A percentile compares a stretch with the other conserved stretches of the same genome.
phyloP scores from a whole-genome alignment of 352 stramenopile genomes.

The Globisporangium cystogenes region DNA sequence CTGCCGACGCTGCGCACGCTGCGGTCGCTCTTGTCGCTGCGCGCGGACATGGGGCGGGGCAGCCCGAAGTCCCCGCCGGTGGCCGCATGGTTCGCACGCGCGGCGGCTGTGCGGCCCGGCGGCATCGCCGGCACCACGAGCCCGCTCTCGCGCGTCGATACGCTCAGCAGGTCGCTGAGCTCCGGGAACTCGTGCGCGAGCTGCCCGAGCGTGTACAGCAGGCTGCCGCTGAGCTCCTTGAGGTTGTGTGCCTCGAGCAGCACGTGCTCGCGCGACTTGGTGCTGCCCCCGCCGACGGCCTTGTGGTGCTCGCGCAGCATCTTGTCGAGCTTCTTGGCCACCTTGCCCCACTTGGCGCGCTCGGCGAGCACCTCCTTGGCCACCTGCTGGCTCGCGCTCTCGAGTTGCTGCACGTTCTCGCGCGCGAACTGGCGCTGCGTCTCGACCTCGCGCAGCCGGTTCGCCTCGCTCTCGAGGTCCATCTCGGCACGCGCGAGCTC shows the following conservation, averaged over 20 bases:
- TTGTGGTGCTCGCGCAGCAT: conserved; percentile 61
- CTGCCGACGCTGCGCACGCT: conserved; percentile 47
- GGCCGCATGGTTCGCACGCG: conserved; percentile 26
- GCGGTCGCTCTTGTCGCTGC: conserved; percentile 66
- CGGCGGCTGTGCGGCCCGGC: conserved; percentile 51
- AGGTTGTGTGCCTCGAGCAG: conserved; percentile 69
- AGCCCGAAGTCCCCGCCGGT: conserved; percentile 22
- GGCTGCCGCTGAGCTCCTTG: conserved; percentile 79
- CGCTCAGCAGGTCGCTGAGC: conserved; percentile 79
- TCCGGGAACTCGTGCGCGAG: conserved; percentile 93
- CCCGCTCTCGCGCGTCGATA: conserved; percentile 61
- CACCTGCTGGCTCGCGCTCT: conserved; percentile 51
- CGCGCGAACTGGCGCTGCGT: conserved; percentile 56
- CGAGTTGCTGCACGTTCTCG: conserved; percentile 59
- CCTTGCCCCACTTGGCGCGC: conserved; percentile 61
- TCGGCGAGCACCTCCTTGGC: conserved; percentile 67
- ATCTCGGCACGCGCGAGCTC: conserved; percentile 89
- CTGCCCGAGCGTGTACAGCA: conserved; percentile 91
- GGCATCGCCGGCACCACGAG: conserved; percentile 77
- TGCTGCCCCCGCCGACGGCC: conserved; percentile 14
- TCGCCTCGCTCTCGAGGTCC: conserved; percentile 69
- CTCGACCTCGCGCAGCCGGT: conserved; percentile 64
- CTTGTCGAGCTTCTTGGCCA: conserved; percentile 64
- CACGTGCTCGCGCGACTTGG: conserved; percentile 73
- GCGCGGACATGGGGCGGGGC: conserved; percentile 51